Evolutionary conservation across 2,329 filamentous ascomycete species (phyloP).

Genomic region (Hypoxylon sp.): DNA sequence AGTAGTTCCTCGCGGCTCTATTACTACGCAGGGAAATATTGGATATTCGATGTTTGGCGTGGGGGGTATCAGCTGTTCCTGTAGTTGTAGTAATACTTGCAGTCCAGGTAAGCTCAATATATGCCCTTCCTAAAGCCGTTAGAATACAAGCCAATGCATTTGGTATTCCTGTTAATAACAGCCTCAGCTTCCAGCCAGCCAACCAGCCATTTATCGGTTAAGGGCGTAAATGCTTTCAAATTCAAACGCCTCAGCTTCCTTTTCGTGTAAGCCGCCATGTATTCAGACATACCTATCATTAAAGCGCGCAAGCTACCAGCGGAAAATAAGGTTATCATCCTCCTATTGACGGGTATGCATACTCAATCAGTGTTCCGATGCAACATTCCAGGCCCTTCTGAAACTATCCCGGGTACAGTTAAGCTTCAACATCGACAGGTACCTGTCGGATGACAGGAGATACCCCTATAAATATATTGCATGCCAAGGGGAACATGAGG

Average conservation of each 20-base stretch:
- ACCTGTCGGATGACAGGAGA: constrained; percentile 12
- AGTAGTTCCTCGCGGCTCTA: not conserved
- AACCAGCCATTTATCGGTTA: no score
- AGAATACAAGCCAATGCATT: no score
- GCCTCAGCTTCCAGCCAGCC: no score
- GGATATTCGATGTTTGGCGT: constrained; percentile 8
- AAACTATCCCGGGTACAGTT: constrained; percentile 2
- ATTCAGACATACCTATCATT: no score
- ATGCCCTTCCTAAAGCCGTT: constrained; percentile 3
- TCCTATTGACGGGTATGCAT: constrained; percentile 11
- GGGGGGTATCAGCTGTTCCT: constrained; percentile 16
- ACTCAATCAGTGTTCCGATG: constrained; percentile 15
- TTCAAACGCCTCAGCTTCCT: no score
- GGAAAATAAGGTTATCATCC: no score
- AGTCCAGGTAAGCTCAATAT: not conserved
- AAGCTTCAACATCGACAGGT: no score
- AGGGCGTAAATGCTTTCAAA: no score
- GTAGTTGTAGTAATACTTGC: constrained; percentile 19
- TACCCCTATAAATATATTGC: constrained; percentile 17
- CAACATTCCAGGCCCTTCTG: not conserved
- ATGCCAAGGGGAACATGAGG: not conserved
- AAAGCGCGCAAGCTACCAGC: no score
- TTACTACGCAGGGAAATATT: constrained; percentile 9
- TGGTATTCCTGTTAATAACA: no score
- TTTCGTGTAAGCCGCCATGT: no score